Conservation (phyloP, 2,329 filamentous ascomycete genomes). For the Exophiala bonariae region DNA sequence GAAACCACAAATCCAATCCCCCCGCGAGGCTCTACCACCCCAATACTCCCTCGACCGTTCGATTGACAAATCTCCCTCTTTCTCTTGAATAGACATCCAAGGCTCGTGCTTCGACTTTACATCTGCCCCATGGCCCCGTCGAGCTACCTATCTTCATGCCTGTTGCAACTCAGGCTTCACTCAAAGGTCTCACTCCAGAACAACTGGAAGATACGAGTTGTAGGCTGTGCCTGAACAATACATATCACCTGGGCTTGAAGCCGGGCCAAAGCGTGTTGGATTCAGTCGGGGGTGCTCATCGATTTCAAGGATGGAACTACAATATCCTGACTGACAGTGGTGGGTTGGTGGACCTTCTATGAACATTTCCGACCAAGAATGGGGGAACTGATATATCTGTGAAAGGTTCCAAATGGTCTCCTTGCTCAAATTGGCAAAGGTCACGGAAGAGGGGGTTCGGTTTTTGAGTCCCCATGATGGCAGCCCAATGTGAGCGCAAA, state of each 20-base stretch:
- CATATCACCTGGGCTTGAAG: constrained; percentile 93
- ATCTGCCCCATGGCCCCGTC: constrained; percentile 87
- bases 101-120: constrained; percentile 83
- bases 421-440: constrained; percentile 83
- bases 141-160: constrained; percentile 97
- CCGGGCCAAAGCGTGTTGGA: constrained; percentile 89
- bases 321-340: constrained; percentile 80
- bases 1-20: constrained; percentile 51
- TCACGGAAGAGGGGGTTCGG: constrained; percentile 92
- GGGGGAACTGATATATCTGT: constrained; percentile 28
- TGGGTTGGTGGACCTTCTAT: constrained; percentile 38
- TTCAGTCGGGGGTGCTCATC: constrained; percentile 86
- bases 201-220: constrained; percentile 90
- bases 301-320: constrained; percentile 89
- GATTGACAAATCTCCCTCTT: constrained; percentile 16
- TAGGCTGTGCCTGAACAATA: constrained; percentile 93
- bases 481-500: constrained; percentile 68
- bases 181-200: constrained; percentile 90
- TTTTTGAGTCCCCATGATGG: constrained; percentile 97
- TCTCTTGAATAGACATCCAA: constrained; percentile 71
- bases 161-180: constrained; percentile 91
- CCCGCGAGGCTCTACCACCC: not conserved
- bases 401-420: constrained; percentile 97
- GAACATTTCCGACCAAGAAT: constrained; percentile 4
- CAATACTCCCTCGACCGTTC: not conserved